Evolutionary conservation across 106 monocot species (phyloP), one percentile per base, ranked within the genome.

Genomic region (Allium cepa): DNA sequence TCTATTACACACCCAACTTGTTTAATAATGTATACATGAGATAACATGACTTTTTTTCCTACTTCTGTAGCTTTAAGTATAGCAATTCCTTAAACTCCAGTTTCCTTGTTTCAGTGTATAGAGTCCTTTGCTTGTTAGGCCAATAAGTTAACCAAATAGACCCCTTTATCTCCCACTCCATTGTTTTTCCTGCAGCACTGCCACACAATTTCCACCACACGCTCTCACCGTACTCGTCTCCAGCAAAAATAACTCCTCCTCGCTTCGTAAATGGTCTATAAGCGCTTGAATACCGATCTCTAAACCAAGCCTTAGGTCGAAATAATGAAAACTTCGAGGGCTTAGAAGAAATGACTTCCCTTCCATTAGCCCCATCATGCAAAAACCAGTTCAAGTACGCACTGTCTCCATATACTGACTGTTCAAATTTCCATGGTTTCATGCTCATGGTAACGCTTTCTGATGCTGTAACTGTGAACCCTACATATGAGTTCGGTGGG

Each of bases 381-480:
- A 94, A 76, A 71, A 77, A 90, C 87, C 94, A 94, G 48, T 84
- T 76, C 48, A 94, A 63, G 73, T 60, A 74, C 14, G 80, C 90
- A 11, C 75, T 90, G 63, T 67, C 49, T 4, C 90, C 90, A 12
- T 73, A 49, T 7, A 82, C 90, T 0, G 79, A 82, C 62, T 94
- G 90, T 63, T 94, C 94, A 53, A 90, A 90, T 57, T 87, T 94
- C 90, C 94, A 94, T 4, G 84, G 94, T 57, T 77, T 87, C 76
- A 90, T 79, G 87, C 63, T 79, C 78, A 75, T 66, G 5, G 80
- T 84, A 13, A 84, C 60, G 13, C 74, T 82, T 61, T 94, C 94
- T 2, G 47, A 26, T 4, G 84, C 57, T 12, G 84, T 76, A n/a
- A 84, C 49, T 7, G 26, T 78, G 49, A 94, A 49, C 16, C 84